Conservation (phyloP, 345 rosid genomes). For the Eucalyptus curtisii region DNA sequence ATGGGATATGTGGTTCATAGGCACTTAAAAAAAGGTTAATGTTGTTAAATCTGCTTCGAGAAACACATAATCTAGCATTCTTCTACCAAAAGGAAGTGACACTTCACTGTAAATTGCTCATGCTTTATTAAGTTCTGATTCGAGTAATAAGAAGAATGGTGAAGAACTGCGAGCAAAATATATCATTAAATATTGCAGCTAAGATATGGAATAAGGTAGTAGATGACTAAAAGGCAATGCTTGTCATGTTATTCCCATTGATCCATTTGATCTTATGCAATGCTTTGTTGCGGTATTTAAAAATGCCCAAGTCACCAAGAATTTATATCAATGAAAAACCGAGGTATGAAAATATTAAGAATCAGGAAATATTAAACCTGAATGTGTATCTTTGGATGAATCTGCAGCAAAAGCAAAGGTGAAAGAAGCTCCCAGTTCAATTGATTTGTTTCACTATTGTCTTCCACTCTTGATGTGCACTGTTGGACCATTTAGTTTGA, state of each 20-base stretch:
- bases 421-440: background rate
- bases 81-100: background rate
- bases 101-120: background rate
- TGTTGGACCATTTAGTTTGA: background rate
- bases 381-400: background rate
- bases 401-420: background rate
- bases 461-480: background rate
- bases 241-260: background rate
- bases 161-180: background rate
- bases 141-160: background rate
- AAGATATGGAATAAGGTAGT: background rate
- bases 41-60: background rate
- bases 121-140: background rate
- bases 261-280: background rate
- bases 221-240: background rate
- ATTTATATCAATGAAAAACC: background rate
- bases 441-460: background rate
- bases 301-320: background rate
- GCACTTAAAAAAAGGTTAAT: background rate
- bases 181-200: background rate
- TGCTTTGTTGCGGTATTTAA: background rate
- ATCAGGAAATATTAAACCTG: background rate
- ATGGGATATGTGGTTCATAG: background rate
- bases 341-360: background rate
- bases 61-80: background rate